Conservation (phyloP, 2,329 filamentous ascomycete genomes). For the Tolypocladium tundrense region DNA sequence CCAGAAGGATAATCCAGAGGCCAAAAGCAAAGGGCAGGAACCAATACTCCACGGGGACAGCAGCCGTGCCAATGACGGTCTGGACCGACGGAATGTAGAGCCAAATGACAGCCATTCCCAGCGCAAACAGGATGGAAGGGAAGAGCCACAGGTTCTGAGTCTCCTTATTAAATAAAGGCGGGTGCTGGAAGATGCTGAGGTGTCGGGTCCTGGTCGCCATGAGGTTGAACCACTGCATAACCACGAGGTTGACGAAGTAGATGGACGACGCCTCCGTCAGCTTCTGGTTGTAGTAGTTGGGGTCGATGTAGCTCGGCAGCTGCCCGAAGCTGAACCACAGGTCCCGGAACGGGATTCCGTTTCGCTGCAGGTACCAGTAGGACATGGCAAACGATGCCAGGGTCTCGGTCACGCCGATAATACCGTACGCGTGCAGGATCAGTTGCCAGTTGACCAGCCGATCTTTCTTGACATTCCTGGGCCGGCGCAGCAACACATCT, state of each 20-base stretch:
- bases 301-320: constrained; percentile 36
- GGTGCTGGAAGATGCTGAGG: constrained; percentile 61
- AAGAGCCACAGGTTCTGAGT: constrained; percentile 62
- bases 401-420: constrained; percentile 57
- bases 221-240: constrained; percentile 75
- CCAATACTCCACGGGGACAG: constrained; percentile 63
- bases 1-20: constrained; percentile 43
- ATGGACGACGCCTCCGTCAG: constrained; percentile 60
- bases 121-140: constrained; percentile 58
- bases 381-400: constrained; percentile 52
- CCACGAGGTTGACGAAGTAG: constrained; percentile 71
- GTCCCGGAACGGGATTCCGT: constrained; percentile 54
- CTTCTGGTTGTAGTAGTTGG: constrained; percentile 42
- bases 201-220: constrained; percentile 57
- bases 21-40: constrained; percentile 69
- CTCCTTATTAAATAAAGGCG: constrained; percentile 52
- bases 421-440: constrained; percentile 61
- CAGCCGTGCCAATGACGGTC: constrained; percentile 45
- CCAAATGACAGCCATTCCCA: constrained; percentile 62
- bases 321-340: constrained; percentile 60
- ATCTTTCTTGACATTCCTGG: constrained; percentile 58
- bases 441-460: constrained; percentile 65
- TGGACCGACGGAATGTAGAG: constrained; percentile 59
- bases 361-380: constrained; percentile 54
- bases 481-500: constrained; percentile 59